Percentiles rank a stretch among this genome's conserved stretches.
Conservation (phyloP, 371 early-diverging fungal genomes). For the Mucor mucedo region DNA sequence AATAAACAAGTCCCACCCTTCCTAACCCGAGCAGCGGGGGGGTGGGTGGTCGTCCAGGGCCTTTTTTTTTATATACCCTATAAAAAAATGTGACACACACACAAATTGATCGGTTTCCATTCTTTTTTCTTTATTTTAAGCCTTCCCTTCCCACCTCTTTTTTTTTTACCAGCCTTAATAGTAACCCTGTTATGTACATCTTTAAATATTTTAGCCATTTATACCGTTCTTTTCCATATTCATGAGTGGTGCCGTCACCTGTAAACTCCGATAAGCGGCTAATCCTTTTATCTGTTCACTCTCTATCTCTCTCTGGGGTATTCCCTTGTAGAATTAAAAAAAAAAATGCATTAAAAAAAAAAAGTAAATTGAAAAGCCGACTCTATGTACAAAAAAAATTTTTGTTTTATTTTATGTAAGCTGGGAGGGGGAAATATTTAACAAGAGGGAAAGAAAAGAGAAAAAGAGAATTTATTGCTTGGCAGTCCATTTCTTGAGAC, state of each 20-base stretch:
- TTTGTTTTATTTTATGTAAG: neutral
- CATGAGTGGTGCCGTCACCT: too few relatives aligned
- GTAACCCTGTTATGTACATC: neutral
- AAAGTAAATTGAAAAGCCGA: neutral
- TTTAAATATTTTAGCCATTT: too few relatives aligned
- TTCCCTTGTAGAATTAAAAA: too few relatives aligned
- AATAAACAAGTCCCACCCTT: constrained; percentile 2
- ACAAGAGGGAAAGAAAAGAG: neutral
- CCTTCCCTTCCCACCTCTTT: too few relatives aligned
- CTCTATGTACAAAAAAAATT: constrained; percentile 2
- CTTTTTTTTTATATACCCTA: neutral
- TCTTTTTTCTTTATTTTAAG: neutral
- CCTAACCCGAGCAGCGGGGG: neutral
- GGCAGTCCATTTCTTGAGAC: constrained; percentile 90
- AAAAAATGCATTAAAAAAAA: neutral
- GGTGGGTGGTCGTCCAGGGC: constrained; percentile 5
- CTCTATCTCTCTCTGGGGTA: too few relatives aligned
- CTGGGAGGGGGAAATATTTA: neutral
- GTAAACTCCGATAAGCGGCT: too few relatives aligned
- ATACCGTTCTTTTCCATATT: too few relatives aligned
- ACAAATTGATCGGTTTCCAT: neutral
- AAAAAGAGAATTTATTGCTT: constrained; percentile 13
- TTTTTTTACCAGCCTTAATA: too few relatives aligned
- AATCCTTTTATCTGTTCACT: too few relatives aligned
- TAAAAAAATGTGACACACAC: too few relatives aligned